Evolutionary conservation across 495 filamentous ascomycete species (phyloP).

Genomic region (Xylaria curta): DNA sequence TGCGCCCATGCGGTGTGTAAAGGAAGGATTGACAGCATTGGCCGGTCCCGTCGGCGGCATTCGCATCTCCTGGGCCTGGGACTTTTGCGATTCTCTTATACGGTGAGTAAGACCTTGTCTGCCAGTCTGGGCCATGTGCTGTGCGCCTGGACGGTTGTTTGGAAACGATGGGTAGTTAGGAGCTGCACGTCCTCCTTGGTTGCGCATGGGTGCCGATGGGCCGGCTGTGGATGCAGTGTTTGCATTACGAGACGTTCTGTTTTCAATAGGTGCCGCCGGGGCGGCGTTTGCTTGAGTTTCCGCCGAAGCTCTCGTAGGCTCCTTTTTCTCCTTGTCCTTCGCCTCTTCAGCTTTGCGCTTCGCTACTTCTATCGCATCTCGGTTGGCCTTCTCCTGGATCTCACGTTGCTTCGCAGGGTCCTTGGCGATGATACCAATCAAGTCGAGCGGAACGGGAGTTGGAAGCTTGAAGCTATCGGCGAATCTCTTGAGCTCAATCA

Average conservation of each 20-base stretch:
- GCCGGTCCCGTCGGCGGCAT: slow-evolving; percentile 62
- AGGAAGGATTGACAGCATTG: slow-evolving; percentile 52
- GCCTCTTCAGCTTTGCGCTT: slow-evolving; percentile 46
- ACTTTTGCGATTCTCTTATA: slow-evolving; percentile 55
- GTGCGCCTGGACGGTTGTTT: slow-evolving; percentile 47
- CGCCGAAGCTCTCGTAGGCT: slow-evolving; percentile 34
- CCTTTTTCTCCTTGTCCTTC: slow-evolving; percentile 53
- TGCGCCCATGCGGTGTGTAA: slow-evolving; percentile 53
- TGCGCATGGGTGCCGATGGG: slow-evolving; percentile 37
- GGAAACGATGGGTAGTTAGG: slow-evolving; percentile 33
- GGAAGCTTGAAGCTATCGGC: slow-evolving; percentile 90
- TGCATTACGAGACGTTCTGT: slow-evolving; percentile 37
- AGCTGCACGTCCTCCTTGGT: slow-evolving; percentile 33
- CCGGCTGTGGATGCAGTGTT: slow-evolving; percentile 32
- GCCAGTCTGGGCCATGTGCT: slow-evolving; percentile 43
- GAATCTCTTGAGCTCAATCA: slow-evolving; percentile 95
- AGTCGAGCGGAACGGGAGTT: slow-evolving; percentile 87
- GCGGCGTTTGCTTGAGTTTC: slow-evolving; percentile 44
- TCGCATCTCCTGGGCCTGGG: slow-evolving; percentile 52
- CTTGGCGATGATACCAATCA: slow-evolving; percentile 95
- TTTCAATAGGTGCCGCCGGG: slow-evolving; percentile 31
- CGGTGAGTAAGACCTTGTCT: slow-evolving; percentile 49
- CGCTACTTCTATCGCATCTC: slow-evolving; percentile 67
- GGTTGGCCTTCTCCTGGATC: slow-evolving; percentile 85
- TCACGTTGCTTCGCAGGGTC: slow-evolving; percentile 89